Base-by-base conservation (phyloP, 2,329 filamentous ascomycete species). In the Trichoderma lentiforme region DNA sequence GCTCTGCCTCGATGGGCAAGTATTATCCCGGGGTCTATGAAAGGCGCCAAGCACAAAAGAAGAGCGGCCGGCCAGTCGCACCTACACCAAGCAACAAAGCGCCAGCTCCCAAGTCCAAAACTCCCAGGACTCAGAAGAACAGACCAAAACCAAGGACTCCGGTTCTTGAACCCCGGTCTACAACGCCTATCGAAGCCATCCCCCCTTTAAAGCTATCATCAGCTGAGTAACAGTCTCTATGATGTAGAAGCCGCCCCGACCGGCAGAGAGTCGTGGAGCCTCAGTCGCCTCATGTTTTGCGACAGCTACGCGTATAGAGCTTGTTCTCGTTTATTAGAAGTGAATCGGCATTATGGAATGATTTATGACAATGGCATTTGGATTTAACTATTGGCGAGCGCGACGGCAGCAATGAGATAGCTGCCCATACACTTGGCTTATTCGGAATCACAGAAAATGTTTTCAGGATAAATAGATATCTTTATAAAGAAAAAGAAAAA, bases 21-120 rank as follows among this genome's bases (percentile, higher is more conserved):
- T 91, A 90, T 75, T 89, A 90, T 72, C 89, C 89, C 0, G 86
- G 87, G 30, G 90, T 90, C 79, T 90, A 89, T 75, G 86, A 89
- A 74, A 82, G 81, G 32, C 65, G 72, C 12, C 71, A 75, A 11
- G 36, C 43, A 6, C 74, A 77, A 26, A 63, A 76, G 47, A 74
- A 72, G 39, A 39, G 28, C 15, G n/a, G n/a, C 72, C 74, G n/a
- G 73, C 36, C 57, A 1, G 53, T 58, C 15, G 26, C 26, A 26
- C 14, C 56, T 21, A 18, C 47, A 47, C 12, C 56, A 51, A 76
- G 57, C 70, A 80, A 24, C 63, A 66, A 32, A 12, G n/a, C 64
- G 3, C 11, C 64, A 14, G 24, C 28, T 15, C 21, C 32, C 51
- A 39, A 30, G 14, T 67, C 64, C 36, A 58, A n/a, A 9, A 36